Base-by-base conservation (phyloP, 768 basidiomycete species). In the Guyanaporus albipodus region DNA sequence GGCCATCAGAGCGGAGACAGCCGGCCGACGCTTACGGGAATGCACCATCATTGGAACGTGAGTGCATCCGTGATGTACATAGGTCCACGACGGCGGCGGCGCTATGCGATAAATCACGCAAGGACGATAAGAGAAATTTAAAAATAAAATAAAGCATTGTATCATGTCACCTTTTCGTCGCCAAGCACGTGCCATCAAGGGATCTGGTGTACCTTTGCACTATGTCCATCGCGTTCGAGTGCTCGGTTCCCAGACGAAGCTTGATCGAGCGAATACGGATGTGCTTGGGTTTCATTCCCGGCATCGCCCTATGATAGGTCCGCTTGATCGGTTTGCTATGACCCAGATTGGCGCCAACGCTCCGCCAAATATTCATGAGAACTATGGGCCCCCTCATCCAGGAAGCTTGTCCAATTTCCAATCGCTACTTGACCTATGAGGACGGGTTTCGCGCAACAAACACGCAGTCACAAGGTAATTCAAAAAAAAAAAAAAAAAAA, bases 401-500 rank as follows among this genome's bases (percentile, higher is more conserved):
- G 38, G 51, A 61, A 62, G 59, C 51, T 43, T 10, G 40, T 8
- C 10, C 34, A 18, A 61, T 64, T 58, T 51, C 51, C 43, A 60
- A 54, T 53, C 17, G 23, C n/a, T 28, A 26, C 52, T 42, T 54
- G 40, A 38, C 53, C 54, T 39, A 50, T 31, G 39, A 53, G 37
- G 27, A 44, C 50, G 60, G 54, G 23, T 47, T 56, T 26, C 54
- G 46, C 54, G 28, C 48, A 46, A n/a, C 44, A 34, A 56, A 48
- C 41, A 48, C 41, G 46, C 52, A 59, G 50, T 11, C 55, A 59
- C 40, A n/a, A n/a, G n/a, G n/a, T n/a, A n/a, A n/a, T n/a, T n/a
- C n/a, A n/a, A n/a, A 40, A 54, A 48, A 39, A 41, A 31, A 21
- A 17, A 46, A 28, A 28, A 11, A 28, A 28, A 28, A n/a, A 17